Conservation (phyloP, 345 rosid species). For the Eucalyptus sp. region DNA sequence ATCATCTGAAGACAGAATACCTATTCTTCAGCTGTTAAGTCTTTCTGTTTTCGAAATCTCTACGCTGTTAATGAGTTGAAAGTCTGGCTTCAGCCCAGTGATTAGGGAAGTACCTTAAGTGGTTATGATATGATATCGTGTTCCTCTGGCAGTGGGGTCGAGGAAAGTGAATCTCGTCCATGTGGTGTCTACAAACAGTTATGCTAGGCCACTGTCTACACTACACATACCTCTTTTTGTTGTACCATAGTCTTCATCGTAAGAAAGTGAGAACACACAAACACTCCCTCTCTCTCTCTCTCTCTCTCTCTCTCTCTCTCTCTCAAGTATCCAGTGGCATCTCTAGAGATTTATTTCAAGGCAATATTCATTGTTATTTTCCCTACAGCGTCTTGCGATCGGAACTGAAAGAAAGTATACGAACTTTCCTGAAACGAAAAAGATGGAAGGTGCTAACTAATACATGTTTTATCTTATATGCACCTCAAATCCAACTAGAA, state of each 20-base stretch:
- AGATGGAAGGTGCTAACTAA: not conserved
- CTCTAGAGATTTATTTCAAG: not conserved
- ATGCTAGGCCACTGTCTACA: not conserved
- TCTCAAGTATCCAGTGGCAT: not conserved
- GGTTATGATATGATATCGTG: not conserved
- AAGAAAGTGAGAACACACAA: not conserved
- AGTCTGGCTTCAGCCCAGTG: not conserved
- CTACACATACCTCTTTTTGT: not conserved
- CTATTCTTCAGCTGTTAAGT: not conserved
- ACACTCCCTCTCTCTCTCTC: too few species aligned
- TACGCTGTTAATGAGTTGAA: not conserved
- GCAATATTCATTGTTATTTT: not conserved
- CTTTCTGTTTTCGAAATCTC: not conserved
- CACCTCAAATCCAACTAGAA: not conserved
- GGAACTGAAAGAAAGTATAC: not conserved
- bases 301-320: not conserved
- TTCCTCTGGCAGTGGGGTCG: not conserved
- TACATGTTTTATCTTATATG: not conserved
- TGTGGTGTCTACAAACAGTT: not conserved
- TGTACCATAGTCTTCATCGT: not conserved
- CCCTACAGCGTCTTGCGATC: accelerated
- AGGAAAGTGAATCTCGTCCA: not conserved
- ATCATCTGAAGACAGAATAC: not conserved
- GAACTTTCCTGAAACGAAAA: not conserved
- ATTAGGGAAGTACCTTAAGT: not conserved